Conservation (phyloP, 2,329 filamentous ascomycete genomes). For the Thermothelomyces thermophilus region DNA sequence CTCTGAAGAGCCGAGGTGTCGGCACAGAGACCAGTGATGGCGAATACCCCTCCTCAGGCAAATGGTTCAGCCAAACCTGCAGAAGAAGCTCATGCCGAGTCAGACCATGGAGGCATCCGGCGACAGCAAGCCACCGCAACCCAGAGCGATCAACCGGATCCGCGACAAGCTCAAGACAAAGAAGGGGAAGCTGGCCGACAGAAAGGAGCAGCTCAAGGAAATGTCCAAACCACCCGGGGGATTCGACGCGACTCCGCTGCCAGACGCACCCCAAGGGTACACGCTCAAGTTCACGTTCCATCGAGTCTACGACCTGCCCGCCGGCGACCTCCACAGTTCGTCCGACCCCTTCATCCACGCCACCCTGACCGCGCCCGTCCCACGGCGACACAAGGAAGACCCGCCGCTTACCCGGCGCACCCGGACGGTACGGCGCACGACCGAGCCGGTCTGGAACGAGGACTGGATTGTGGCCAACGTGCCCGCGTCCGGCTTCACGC, state of each 20-base stretch:
- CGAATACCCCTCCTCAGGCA: background rate
- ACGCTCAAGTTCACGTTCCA: conserved; percentile 82
- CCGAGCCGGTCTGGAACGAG: conserved; percentile 73
- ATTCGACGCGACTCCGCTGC: conserved; percentile 72
- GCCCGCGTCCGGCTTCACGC: conserved; percentile 68
- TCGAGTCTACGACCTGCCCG: conserved; percentile 70
- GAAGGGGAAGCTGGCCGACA: conserved; percentile 31
- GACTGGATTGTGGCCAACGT: conserved; percentile 87
- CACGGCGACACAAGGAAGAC: conserved; percentile 78
- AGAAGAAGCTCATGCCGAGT: background rate
- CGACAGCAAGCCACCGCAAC: background rate
- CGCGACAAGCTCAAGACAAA: conserved; percentile 25
- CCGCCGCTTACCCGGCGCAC: conserved; percentile 69
- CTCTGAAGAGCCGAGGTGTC: background rate
- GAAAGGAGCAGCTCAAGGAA: conserved; percentile 35
- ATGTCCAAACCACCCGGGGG: conserved; percentile 61
- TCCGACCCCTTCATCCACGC: conserved; percentile 80
- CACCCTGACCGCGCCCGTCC: conserved; percentile 64
- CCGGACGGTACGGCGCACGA: conserved; percentile 63
- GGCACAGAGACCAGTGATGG: background rate
- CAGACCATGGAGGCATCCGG: background rate
- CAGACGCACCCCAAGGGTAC: conserved; percentile 67
- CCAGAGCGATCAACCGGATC: conserved; percentile 6
- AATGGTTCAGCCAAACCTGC: background rate
- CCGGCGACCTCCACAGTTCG: conserved; percentile 70